Evolutionary conservation across 2,329 filamentous ascomycete genomes (phyloP), one percentile per base, ranked within the genome.

Genomic region (Hypocrella siamensis): DNA sequence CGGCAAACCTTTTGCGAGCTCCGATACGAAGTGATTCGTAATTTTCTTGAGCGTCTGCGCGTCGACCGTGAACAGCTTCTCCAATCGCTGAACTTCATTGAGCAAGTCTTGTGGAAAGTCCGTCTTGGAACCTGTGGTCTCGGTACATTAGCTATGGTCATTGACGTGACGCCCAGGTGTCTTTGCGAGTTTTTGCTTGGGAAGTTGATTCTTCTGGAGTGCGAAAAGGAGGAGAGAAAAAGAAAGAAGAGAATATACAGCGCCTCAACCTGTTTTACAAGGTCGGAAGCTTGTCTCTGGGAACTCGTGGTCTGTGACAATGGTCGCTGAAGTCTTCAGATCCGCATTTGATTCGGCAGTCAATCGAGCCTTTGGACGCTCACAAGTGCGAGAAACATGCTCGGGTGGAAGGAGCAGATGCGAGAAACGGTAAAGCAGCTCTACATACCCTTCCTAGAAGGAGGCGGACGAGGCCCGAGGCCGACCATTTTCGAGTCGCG

Each of bases 31-130:
- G 55, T 93, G 88, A 32, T 81, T 66, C 26, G 84, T 88, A 48
- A 98, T 86, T 42, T 79, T 58, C 70, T 96, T 96, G 34, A 96
- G 73, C 63, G 82, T 93, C 24, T 69, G 58, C 1, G 68, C 68
- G 42, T 79, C 70, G 28, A 96, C 75, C 9, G 76, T 80, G 58
- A 98, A 93, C 33, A 79, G 57, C 35, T 85, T 70, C 62, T 96
- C 90, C 17, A 96, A 69, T 39, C 71, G 67, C 54, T 81, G 75
- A 50, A 96, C 86, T 60, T 94, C 79, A 24, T 59, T 52, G 32
- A 83, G 62, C 42, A 94, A 70, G 57, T 84, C 76, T 61, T 84
- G 80, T 41, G 88, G 86, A 56, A 93, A 70, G 63, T 94, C 84
- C 55, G 78, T 75, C 73, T 90, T 83, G 40, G 86, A 93, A 52